Evolutionary conservation across 345 rosid genomes (phyloP).

Genomic region (Syzygium grande): DNA sequence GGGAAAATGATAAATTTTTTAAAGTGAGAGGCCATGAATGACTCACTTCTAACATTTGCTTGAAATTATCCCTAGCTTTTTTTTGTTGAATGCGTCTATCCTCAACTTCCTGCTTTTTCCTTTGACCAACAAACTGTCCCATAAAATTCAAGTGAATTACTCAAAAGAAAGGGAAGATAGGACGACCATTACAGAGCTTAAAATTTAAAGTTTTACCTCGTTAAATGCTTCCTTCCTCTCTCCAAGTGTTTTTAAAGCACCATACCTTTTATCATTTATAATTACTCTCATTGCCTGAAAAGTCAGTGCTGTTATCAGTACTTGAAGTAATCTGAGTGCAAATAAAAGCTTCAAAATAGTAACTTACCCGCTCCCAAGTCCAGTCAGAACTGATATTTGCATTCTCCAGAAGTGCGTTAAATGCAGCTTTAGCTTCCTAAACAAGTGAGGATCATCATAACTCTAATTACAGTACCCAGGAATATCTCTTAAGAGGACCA

Average conservation of each 20-base stretch:
- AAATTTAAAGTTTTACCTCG: slow-evolving; percentile 41
- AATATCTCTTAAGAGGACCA: slow-evolving; percentile 5
- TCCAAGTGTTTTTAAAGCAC: slow-evolving; percentile 85
- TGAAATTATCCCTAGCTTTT: slow-evolving; percentile 71
- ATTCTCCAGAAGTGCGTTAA: slow-evolving; percentile 75
- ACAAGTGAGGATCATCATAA: not conserved
- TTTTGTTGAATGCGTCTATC: slow-evolving; percentile 62
- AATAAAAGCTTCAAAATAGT: not conserved
- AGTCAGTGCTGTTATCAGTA: slow-evolving; percentile 6
- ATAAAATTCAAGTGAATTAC: not conserved
- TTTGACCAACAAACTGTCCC: slow-evolving; percentile 67
- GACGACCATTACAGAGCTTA: not conserved
- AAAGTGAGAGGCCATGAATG: not conserved
- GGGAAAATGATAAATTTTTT: not conserved
- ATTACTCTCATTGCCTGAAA: slow-evolving; percentile 81
- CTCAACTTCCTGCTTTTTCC: slow-evolving; percentile 73
- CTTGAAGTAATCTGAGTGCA: slow-evolving; percentile 5
- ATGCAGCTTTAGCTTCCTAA: slow-evolving; percentile 81
- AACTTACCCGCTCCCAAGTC: slow-evolving; percentile 95
- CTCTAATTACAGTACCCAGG: not conserved
- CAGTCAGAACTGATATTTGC: slow-evolving; percentile 84
- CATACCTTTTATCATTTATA: slow-evolving; percentile 87
- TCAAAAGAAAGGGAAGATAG: not conserved
- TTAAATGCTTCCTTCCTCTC: slow-evolving; percentile 90
- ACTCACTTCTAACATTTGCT: slow-evolving; percentile 80